Evolutionary conservation across 2,329 filamentous ascomycete species (phyloP).

Genomic region (Neodidymelliopsis sp.): DNA sequence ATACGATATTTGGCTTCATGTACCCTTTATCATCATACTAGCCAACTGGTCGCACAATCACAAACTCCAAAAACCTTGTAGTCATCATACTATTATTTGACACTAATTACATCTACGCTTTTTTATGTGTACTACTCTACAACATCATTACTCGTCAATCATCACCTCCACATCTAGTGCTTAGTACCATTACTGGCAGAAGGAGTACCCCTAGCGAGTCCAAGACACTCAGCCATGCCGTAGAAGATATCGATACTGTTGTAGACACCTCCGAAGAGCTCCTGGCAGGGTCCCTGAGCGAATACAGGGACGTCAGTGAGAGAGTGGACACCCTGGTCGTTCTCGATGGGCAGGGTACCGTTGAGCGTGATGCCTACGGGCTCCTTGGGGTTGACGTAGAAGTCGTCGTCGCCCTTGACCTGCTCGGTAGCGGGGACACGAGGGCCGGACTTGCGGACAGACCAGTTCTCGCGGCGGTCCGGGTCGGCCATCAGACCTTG

Average conservation of each 20-base stretch:
- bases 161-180: not conserved
- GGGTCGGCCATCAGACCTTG: constrained; percentile 75
- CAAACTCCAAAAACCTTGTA: not conserved
- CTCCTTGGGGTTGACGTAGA: constrained; percentile 74
- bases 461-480: constrained; percentile 79
- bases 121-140: constrained; percentile 8
- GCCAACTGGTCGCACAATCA: too few relatives aligned
- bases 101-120: constrained; percentile 5
- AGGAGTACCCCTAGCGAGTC: constrained; percentile 46
- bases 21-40: too few relatives aligned
- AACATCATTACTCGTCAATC: constrained; percentile 18
- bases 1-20: too few relatives aligned
- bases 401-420: constrained; percentile 61
- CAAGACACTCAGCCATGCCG: constrained; percentile 74
- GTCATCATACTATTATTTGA: constrained; percentile 1
- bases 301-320: constrained; percentile 65
- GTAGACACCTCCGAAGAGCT: constrained; percentile 74
- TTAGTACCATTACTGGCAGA: constrained; percentile 8
- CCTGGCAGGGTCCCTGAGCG: constrained; percentile 79
- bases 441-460: constrained; percentile 71
- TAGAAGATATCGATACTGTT: constrained; percentile 78
- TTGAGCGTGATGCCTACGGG: constrained; percentile 75
- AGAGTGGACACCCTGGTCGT: constrained; percentile 62
- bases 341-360: constrained; percentile 71
- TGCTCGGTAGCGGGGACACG: constrained; percentile 67